A percentile compares a stretch with the other conserved stretches of the same genome.
These are phyloP conservation scores for Xerocomus brunneocitrinus DNA, from an alignment of 768 basidiomycete genomes.

Conservation along the genomic window DNA sequence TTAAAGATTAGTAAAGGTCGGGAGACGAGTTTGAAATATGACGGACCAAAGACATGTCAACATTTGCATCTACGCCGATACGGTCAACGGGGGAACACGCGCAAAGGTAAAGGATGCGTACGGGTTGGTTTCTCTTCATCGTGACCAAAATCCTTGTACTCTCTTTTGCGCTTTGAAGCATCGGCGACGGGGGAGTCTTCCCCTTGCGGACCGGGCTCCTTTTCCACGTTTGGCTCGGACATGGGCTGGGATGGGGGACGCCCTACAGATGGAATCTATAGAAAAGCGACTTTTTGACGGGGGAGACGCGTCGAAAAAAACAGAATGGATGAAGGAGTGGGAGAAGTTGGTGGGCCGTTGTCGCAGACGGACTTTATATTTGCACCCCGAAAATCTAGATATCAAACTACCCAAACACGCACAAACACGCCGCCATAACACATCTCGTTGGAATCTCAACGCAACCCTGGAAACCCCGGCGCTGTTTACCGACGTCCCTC, in stretches of 20 bases:
- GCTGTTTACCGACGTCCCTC: constrained; percentile 8
- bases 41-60: constrained; percentile 76
- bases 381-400: constrained; percentile 22
- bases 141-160: constrained; percentile 84
- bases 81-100: constrained; percentile 1
- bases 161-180: constrained; percentile 58
- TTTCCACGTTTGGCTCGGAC: constrained; percentile 47
- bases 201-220: constrained; percentile 61
- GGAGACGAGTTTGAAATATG: constrained; percentile 3
- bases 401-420: constrained; percentile 24
- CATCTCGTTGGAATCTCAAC: constrained; percentile 21
- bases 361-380: constrained; percentile 34
- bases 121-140: constrained; percentile 65
- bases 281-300: constrained; percentile 13
- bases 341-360: constrained; percentile 23
- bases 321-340: constrained; percentile 27
- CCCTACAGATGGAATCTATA: constrained; percentile 31
- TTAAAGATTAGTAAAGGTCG: background rate
- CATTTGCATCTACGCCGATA: constrained; percentile 62
- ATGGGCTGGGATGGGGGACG: constrained; percentile 13
- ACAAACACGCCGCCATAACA: constrained; percentile 20
- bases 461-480: constrained; percentile 25
- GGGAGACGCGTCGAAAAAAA: constrained; percentile 4
- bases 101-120: constrained; percentile 33
- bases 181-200: constrained; percentile 38